Conservation (phyloP, 345 rosid genomes). For the Schrenkiella parvula region DNA sequence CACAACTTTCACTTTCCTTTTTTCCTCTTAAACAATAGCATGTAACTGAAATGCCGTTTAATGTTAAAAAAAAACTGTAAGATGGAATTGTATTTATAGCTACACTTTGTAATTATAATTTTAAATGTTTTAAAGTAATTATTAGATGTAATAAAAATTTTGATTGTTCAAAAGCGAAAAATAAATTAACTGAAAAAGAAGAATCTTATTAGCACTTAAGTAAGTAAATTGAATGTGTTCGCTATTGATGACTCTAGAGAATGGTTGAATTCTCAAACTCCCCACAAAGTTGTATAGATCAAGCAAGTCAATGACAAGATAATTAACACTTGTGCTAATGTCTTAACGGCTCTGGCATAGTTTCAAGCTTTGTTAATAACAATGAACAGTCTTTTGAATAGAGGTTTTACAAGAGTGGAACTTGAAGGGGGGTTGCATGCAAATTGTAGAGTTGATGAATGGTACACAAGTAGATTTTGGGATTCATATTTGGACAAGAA, state of each 20-base stretch:
- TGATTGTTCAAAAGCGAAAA: neutral
- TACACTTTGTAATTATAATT: neutral
- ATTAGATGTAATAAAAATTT: neutral
- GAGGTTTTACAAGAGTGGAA: neutral
- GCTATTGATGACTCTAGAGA: neutral
- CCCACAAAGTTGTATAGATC: neutral
- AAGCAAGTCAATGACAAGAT: neutral
- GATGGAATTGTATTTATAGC: neutral
- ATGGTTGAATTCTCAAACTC: neutral
- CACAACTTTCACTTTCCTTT: neutral
- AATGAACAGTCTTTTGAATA: neutral
- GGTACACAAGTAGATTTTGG: neutral
- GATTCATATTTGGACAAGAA: neutral
- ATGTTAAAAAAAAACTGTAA: neutral
- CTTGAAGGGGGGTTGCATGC: neutral
- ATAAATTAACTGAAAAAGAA: neutral
- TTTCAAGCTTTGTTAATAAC: neutral
- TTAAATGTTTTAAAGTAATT: neutral
- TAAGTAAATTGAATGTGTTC: neutral
- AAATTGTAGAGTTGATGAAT: neutral
- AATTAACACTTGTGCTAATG: neutral
- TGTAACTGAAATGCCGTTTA: neutral
- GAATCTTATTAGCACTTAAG: neutral
- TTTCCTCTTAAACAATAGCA: neutral
- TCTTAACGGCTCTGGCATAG: neutral